Evolutionary conservation across 495 filamentous ascomycete species (phyloP), one percentile per base, ranked within the genome.

Genomic region (Talaromyces stipitatus): DNA sequence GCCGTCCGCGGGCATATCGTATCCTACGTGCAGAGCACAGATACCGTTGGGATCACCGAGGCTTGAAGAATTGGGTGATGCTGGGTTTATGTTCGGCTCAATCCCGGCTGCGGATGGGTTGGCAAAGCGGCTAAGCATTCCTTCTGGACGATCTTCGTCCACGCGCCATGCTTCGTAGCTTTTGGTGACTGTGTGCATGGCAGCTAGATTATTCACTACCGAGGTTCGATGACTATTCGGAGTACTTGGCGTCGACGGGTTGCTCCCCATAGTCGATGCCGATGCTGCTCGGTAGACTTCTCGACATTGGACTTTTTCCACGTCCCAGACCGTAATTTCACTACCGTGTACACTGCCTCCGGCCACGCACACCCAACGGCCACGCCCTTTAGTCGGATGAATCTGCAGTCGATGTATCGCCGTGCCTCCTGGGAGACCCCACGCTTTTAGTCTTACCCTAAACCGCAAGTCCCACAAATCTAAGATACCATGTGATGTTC

Each of bases 401-500:
- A 94, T 71, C 52, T 82, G 72, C 3, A 97, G 73, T 8, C 90
- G 81, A 58, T 95, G 88, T 59, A 99, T 95, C 23, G 88, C 77
- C 7, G 85, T 82, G 62, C 85, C 87, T 27, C 89, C 89, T 2
- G 90, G 85, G 8, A 99, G 80, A 20, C 89, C 90, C 92, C 92
- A 97, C 5, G 85, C 88, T 69, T 89, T 92, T 27, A 96, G 70
- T 14, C 91, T 84, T 50, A 96, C 78, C 53, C 82, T 87, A 73
- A 97, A 99, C 14, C 95, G 87, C 14, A 99, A 81, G 66, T 99
- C 95, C 94, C 95, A 99, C 16, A 99, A 77, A 62, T 95, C 89
- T 7, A 99, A 74, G 47, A 97, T 85, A 3, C 95, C 95, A 62
- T 97, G 92, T 6, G 91, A 90, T 0, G 95, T 97, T 29, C 92